These are phyloP conservation scores for Tolypocladium cylindrosporum DNA, from an alignment of 2,329 filamentous ascomycete species.

Conservation along the genomic window DNA sequence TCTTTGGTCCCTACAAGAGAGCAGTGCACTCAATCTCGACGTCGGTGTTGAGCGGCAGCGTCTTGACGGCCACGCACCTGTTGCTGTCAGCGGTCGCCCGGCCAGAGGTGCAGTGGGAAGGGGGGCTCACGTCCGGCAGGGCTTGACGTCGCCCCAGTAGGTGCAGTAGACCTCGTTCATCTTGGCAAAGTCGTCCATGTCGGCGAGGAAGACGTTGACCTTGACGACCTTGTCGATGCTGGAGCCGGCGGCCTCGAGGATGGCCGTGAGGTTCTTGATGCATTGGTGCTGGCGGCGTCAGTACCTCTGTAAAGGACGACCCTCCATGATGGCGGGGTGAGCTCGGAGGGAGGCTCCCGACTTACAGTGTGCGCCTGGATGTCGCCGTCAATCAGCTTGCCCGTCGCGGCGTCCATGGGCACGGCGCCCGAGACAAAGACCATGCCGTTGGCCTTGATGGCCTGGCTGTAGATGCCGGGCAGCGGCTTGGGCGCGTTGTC, in stretches of 20 bases:
- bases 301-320: not conserved
- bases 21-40: constrained; percentile 26
- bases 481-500: constrained; percentile 30
- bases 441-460: constrained; percentile 57
- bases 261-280: constrained; percentile 61
- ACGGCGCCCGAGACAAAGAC: constrained; percentile 66
- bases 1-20: not conserved
- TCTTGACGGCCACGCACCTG: constrained; percentile 26
- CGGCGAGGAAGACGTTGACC: constrained; percentile 61
- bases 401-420: constrained; percentile 48
- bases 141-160: constrained; percentile 49
- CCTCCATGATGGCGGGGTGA: no score
- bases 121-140: constrained; percentile 28
- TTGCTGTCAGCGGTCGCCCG: not conserved
- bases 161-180: constrained; percentile 67
- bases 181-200: constrained; percentile 64
- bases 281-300: constrained; percentile 37
- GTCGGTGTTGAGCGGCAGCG: constrained; percentile 20
- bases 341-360: not conserved
- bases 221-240: constrained; percentile 58
- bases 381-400: constrained; percentile 51
- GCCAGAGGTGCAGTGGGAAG: not conserved
- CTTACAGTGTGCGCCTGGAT: constrained; percentile 54
- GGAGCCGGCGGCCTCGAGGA: constrained; percentile 59
- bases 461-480: constrained; percentile 34